Percentiles rank a stretch among this genome's conserved stretches.
phyloP scores from a whole-genome alignment of 2,329 filamentous ascomycete species.

The Talaromyces funiculosus region DNA sequence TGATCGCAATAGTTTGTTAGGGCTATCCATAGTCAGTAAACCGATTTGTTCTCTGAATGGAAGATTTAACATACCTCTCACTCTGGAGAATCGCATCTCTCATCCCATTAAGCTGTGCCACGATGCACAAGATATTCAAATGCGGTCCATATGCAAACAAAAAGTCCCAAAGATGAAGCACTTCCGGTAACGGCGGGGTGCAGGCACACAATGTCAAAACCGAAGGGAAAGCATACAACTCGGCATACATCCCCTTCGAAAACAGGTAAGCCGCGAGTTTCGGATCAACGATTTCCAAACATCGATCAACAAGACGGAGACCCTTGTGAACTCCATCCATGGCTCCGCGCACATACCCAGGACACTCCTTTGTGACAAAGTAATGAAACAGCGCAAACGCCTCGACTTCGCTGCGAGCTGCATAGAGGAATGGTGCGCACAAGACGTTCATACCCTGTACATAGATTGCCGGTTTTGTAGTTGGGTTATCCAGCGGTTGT shows the following conservation, averaged over 20 bases:
- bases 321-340: conserved; percentile 98
- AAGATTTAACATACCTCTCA: conserved; percentile 57
- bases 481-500: conserved; percentile 50
- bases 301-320: conserved; percentile 83
- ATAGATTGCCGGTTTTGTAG: conserved; percentile 71
- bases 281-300: conserved; percentile 83
- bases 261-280: conserved; percentile 80
- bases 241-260: conserved; percentile 79
- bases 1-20: conserved; percentile 83
- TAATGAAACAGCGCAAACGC: conserved; percentile 87
- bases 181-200: conserved; percentile 89
- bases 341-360: conserved; percentile 87
- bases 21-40: conserved; percentile 49
- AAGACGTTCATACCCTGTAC: conserved; percentile 99
- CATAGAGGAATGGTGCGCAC: conserved; percentile 91
- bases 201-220: conserved; percentile 93
- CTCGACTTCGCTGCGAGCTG: conserved; percentile 87
- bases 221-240: conserved; percentile 94
- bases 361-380: conserved; percentile 80
- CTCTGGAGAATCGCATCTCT: conserved; percentile 77
- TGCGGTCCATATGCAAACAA: conserved; percentile 93
- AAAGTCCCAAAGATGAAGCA: conserved; percentile 92
- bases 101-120: conserved; percentile 87
- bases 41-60: not conserved
- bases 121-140: conserved; percentile 91